Conservation (phyloP, 257 asterid species). For the Gentiana straminea region DNA sequence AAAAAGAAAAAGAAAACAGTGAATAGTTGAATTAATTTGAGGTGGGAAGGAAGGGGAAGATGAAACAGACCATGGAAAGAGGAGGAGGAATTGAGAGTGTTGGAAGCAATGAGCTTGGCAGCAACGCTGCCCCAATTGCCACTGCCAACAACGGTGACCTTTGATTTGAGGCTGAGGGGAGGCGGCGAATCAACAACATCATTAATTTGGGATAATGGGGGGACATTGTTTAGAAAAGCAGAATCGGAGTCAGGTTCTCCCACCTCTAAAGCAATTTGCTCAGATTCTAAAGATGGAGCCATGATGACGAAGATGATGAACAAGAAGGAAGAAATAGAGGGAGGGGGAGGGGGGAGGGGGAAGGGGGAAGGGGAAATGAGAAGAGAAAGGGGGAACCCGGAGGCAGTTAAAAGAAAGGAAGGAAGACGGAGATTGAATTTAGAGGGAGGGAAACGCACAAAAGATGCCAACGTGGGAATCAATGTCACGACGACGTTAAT, state of each 20-base stretch:
- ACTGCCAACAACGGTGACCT: slow-evolving; percentile 76
- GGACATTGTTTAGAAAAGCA: slow-evolving; percentile 2
- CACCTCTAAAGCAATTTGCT: slow-evolving; percentile 6
- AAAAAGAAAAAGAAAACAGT: no score
- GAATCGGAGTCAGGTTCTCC: neutral
- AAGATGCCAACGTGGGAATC: slow-evolving; percentile 34
- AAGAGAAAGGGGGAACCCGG: slow-evolving; percentile 15
- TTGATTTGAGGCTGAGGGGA: slow-evolving; percentile 18
- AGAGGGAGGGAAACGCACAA: slow-evolving; percentile 44
- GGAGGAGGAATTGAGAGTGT: slow-evolving; percentile 33
- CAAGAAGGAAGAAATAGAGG: neutral
- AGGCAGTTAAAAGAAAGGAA: slow-evolving; percentile 19
- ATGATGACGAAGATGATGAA: slow-evolving; percentile 6
- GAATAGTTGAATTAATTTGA: no score
- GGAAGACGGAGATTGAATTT: slow-evolving; percentile 16
- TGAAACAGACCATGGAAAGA: slow-evolving; percentile 53
- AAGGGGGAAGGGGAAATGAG: slow-evolving; percentile 6
- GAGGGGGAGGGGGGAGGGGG: neutral
- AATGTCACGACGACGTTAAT: slow-evolving; percentile 16
- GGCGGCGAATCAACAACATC: slow-evolving; percentile 10
- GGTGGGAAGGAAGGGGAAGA: neutral
- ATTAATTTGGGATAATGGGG: neutral
- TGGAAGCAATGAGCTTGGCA: slow-evolving; percentile 79
- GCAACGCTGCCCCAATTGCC: slow-evolving; percentile 98
- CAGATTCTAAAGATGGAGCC: slow-evolving; percentile 28